Conservation (phyloP, 164 flowering plant genomes). For the Echeveria elegans region DNA sequence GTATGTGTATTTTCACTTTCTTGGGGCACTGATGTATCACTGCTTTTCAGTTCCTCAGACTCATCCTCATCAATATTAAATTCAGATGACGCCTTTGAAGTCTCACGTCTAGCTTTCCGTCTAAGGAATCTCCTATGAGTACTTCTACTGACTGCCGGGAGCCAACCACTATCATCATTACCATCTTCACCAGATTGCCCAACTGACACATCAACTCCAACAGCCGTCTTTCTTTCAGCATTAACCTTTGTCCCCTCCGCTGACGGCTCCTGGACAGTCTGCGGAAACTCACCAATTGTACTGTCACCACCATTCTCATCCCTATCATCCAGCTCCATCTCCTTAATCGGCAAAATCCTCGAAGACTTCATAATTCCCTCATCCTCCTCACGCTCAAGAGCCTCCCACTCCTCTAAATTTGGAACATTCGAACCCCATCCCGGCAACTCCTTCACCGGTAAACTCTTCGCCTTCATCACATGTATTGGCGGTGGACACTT, state of each 20-base stretch:
- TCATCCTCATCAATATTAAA: constrained; percentile 24
- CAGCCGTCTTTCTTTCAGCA: constrained; percentile 76
- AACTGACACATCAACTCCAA: constrained; percentile 78
- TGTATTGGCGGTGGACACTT: constrained; percentile 78
- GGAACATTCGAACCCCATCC: constrained; percentile 97
- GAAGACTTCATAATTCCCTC: constrained; percentile 34
- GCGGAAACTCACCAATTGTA: no score
- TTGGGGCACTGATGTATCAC: constrained; percentile 14
- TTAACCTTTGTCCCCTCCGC: constrained; percentile 57
- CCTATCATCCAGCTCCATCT: constrained; percentile 40
- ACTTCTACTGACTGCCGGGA: constrained; percentile 83
- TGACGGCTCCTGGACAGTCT: no score
- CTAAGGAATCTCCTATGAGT: constrained; percentile 75
- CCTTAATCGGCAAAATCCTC: constrained; percentile 71
- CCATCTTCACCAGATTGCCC: constrained; percentile 61
- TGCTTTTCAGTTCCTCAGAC: constrained; percentile 14
- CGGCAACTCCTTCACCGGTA: constrained; percentile 86
- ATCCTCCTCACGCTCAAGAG: constrained; percentile 52
- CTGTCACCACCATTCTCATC: constrained; percentile 14
- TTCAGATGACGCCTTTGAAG: constrained; percentile 31
- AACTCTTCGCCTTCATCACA: constrained; percentile 56
- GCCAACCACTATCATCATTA: constrained; percentile 66
- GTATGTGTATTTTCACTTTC: constrained; percentile 16
- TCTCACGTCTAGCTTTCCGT: constrained; percentile 73
- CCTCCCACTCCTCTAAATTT: constrained; percentile 95